These are phyloP conservation scores for Colletotrichum scovillei DNA, from an alignment of 2,329 filamentous ascomycete species.

Conservation along the genomic window DNA sequence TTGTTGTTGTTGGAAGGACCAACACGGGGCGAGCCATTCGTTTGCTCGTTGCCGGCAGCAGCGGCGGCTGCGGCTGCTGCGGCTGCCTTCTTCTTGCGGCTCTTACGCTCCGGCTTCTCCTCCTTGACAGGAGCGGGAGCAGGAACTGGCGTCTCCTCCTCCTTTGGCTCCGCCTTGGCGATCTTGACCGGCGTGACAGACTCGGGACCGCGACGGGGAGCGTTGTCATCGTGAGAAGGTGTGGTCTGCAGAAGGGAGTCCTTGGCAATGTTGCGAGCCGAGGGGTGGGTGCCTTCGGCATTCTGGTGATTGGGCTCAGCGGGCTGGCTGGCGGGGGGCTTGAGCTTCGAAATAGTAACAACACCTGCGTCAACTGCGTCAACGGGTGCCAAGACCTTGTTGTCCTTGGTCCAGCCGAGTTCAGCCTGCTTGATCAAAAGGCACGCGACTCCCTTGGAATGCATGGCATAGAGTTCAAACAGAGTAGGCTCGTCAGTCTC, in stretches of 20 bases:
- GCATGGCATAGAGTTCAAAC: constrained; percentile 97
- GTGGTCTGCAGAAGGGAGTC: constrained; percentile 46
- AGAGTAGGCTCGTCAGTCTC: constrained; percentile 77
- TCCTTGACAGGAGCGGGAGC: constrained; percentile 43
- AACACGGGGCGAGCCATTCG: constrained; percentile 53
- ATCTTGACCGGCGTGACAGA: constrained; percentile 49
- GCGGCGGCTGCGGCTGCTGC: constrained; percentile 51
- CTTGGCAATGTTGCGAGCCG: constrained; percentile 45
- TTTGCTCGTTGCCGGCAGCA: constrained; percentile 57
- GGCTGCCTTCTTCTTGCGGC: constrained; percentile 75
- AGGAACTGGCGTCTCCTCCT: constrained; percentile 56
- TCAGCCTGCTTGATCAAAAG: constrained; percentile 88
- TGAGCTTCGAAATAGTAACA: constrained; percentile 80
- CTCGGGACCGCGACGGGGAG: constrained; percentile 46
- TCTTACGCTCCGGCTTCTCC: constrained; percentile 73
- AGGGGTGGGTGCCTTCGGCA: constrained; percentile 44
- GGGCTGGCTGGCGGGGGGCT: constrained; percentile 59
- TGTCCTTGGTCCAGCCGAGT: constrained; percentile 90
- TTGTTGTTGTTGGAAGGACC: constrained; percentile 41
- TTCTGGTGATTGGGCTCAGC: constrained; percentile 54
- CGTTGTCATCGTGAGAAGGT: constrained; percentile 44
- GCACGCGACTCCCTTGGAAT: constrained; percentile 96
- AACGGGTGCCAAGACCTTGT: constrained; percentile 84
- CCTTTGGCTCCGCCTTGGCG: constrained; percentile 58
- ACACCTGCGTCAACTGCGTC: constrained; percentile 80